Base-by-base conservation (phyloP, 345 rosid species). In the Acer campestre region DNA sequence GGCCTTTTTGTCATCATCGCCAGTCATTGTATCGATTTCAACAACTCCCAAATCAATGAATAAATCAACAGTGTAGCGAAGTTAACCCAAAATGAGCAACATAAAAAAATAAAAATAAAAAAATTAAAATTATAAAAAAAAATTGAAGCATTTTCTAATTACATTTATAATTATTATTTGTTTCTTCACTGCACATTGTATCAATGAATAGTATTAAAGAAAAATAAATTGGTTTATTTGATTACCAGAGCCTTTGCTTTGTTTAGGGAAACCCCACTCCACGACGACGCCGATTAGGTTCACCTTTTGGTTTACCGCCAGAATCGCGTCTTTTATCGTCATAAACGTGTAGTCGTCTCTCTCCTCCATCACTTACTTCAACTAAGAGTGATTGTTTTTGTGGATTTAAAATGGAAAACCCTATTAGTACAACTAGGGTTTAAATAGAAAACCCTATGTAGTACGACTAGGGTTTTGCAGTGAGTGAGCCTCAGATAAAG, bases 1-100 rank as follows among this genome's bases (percentile, higher is more conserved):
- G 92, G 94, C 91, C 94, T 89, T 89, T 86, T 68, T 76, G 71
- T 90, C 94, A 85, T 90, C 94, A 90, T 70, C 1, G 89, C 94
- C 93, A 88, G 68, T 42, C 29, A 14, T 59, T 20, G 12, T 7
- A 59, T 59, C 23, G 9, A 7, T 59, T 59, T 59, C 63, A 59
- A 59, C 63, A 59, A 59, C 9, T 20, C 25, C 18, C n/a, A 51
- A 3, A 51, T 51, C 6, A 51, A 13, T 51, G n/a, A 17, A 53
- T 53, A 53, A 53, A 53, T 53, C 18, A 16, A 53, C 58, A 53
- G n/a, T 53, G 5, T 3, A 53, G n/a, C 58, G 8, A 53, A 46
- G 49, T 46, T 46, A 46, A 46, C 49, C 49, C 2, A 46, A 53
- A 53, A 53, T 53, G 58, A 16, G 58, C n/a, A 4, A 14, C 14